Percentiles rank a stretch among this genome's conserved stretches.
Conservation (phyloP, 179 eudicot species). For the Patellifolia procumbens region DNA sequence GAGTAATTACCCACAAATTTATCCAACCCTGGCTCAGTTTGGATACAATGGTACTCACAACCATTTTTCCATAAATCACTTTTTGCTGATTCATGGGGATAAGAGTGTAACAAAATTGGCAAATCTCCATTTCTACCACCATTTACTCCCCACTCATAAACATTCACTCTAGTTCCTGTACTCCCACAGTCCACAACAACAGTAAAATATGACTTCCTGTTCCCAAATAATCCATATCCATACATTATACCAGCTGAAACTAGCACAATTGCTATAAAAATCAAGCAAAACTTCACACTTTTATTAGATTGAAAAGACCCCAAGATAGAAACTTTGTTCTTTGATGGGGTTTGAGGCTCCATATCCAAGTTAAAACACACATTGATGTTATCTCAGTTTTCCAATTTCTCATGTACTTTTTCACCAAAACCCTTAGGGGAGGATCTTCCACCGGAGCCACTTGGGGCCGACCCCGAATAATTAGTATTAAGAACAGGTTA, state of each 20-base stretch:
- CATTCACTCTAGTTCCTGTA: constrained; percentile 83
- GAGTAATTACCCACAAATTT: constrained; percentile 60
- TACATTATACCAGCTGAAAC: constrained; percentile 31
- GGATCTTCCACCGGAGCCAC: too few relatives aligned
- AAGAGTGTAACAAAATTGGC: constrained; percentile 61
- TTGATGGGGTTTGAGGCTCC: constrained; percentile 66
- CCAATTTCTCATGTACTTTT: constrained; percentile 11
- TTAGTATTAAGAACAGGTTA: too few relatives aligned
- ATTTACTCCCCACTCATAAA: constrained; percentile 51
- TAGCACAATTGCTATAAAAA: constrained; percentile 33
- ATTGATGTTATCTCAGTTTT: constrained; percentile 11
- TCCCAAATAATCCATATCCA: constrained; percentile 25
- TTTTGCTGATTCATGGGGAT: constrained; percentile 50
- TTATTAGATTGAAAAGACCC: constrained; percentile 33
- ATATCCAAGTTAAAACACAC: constrained; percentile 28
- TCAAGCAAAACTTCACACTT: constrained; percentile 32
- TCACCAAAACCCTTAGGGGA: too few relatives aligned
- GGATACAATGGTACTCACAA: constrained; percentile 72
- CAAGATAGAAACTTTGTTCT: constrained; percentile 40
- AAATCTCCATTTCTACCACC: constrained; percentile 31
- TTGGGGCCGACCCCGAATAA: too few relatives aligned
- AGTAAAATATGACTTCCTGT: constrained; percentile 44
- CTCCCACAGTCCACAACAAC: constrained; percentile 93
- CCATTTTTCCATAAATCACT: constrained; percentile 36
- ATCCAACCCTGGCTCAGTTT: constrained; percentile 86